Conservation (phyloP, 2,329 filamentous ascomycete genomes). For the Talaromyces sp. region DNA sequence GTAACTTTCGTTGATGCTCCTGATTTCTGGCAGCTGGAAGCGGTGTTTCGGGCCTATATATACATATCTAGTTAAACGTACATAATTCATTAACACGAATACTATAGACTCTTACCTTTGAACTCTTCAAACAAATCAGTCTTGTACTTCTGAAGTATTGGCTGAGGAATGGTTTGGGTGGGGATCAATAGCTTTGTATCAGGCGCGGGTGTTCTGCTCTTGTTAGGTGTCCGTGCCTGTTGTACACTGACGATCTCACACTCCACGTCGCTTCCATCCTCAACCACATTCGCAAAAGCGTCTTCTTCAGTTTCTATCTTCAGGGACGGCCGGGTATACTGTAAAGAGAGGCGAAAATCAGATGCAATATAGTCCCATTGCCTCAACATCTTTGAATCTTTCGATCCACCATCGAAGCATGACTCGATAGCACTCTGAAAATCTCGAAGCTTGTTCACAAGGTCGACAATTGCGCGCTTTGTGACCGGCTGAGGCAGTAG, state of each 20-base stretch:
- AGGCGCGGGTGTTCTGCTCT: neutral
- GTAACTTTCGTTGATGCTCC: slow-evolving; percentile 49
- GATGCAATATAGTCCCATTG: slow-evolving; percentile 42
- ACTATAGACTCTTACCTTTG: neutral
- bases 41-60: slow-evolving; percentile 13
- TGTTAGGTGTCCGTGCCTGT: neutral
- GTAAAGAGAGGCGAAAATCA: slow-evolving; percentile 47
- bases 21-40: slow-evolving; percentile 39
- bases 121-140: slow-evolving; percentile 20
- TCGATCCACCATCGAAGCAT: slow-evolving; percentile 47
- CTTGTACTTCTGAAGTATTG: slow-evolving; percentile 6
- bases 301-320: slow-evolving; percentile 24
- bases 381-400: slow-evolving; percentile 36
- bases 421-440: slow-evolving; percentile 52
- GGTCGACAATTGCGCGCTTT: slow-evolving; percentile 58
- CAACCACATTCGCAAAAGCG: slow-evolving; percentile 29
- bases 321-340: slow-evolving; percentile 34
- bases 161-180: neutral
- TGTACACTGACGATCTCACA: slow-evolving; percentile 17
- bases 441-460: slow-evolving; percentile 52
- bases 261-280: slow-evolving; percentile 18
- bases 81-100: neutral
- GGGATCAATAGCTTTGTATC: neutral
- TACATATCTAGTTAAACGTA: neutral
- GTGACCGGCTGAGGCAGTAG: slow-evolving; percentile 61